phyloP scores from a whole-genome alignment of 1,284 basidiomycete genomes.

The Apiotrichum siamense region DNA sequence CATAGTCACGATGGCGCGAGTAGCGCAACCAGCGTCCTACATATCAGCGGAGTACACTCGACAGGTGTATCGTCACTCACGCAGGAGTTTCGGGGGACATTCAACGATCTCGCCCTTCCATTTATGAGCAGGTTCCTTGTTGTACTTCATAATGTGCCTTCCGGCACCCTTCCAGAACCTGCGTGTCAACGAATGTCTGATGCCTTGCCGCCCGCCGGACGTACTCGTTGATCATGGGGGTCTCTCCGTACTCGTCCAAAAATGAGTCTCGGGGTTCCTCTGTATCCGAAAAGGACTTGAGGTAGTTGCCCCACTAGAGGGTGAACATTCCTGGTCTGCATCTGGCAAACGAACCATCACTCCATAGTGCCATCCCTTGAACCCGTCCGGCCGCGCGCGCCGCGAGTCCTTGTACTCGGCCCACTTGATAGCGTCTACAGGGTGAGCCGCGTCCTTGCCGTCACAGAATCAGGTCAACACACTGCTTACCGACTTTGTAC shows the following conservation, averaged over 20 bases:
- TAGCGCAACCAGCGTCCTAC: slow-evolving; percentile 22
- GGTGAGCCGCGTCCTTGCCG: background rate
- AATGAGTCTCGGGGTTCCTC: slow-evolving; percentile 12
- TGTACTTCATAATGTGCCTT: background rate
- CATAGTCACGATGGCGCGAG: slow-evolving; percentile 18
- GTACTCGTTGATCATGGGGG: slow-evolving; percentile 12
- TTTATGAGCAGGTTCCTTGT: slow-evolving; percentile 18
- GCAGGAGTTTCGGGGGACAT: slow-evolving; percentile 16
- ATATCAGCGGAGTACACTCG: background rate
- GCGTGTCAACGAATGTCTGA: background rate
- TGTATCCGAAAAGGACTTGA: slow-evolving; percentile 27
- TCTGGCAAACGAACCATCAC: slow-evolving; percentile 8
- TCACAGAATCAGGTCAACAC: background rate
- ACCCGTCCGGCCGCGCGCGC: slow-evolving; percentile 10
- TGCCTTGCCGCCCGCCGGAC: background rate
- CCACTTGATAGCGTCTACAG: slow-evolving; percentile 27
- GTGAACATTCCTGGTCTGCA: too few species aligned
- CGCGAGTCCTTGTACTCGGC: slow-evolving; percentile 21
- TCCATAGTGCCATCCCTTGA: slow-evolving; percentile 27
- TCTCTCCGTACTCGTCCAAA: slow-evolving; percentile 3
- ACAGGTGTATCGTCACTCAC: slow-evolving; percentile 12
- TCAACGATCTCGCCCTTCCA: slow-evolving; percentile 17
- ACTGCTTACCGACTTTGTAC: background rate
- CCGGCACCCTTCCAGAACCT: slow-evolving; percentile 24
- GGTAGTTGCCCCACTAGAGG: slow-evolving; percentile 29